A percentile compares a stretch with the other conserved stretches of the same genome.
Evolutionary conservation across 805 yeast genomes (phyloP).

Genomic region (Candida sonorensis): DNA sequence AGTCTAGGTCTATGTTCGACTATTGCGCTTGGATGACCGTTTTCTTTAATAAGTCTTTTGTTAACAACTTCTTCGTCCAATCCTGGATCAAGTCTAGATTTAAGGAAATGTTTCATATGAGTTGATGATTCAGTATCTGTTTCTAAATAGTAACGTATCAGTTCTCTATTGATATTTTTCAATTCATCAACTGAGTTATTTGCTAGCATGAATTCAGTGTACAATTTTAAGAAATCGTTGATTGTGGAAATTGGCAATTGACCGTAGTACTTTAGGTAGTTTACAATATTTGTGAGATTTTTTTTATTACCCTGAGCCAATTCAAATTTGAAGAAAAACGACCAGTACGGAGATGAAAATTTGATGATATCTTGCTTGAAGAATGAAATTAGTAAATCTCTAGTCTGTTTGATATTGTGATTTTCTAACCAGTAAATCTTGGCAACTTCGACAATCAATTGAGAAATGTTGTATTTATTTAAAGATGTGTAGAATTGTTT

Average conservation of each 20-base stretch:
- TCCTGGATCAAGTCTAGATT: constrained; percentile 23
- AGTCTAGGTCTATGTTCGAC: constrained; percentile 35
- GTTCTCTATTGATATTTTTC: constrained; percentile 14
- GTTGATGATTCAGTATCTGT: constrained; percentile 27
- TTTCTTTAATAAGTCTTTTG: constrained; percentile 23
- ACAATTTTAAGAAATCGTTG: constrained; percentile 35
- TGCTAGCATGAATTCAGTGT: constrained; percentile 30
- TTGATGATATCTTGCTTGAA: constrained; percentile 28
- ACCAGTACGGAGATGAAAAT: constrained; percentile 48
- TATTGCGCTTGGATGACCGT: constrained; percentile 31
- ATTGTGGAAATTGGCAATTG: constrained; percentile 41
- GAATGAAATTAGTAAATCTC: constrained; percentile 20
- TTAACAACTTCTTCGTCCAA: constrained; percentile 23
- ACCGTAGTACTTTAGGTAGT: constrained; percentile 37
- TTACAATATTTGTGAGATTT: constrained; percentile 39
- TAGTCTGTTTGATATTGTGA: constrained; percentile 14
- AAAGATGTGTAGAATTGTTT: constrained; percentile 9
- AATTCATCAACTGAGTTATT: constrained; percentile 19
- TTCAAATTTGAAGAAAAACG: constrained; percentile 48
- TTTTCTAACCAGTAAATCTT: constrained; percentile 19
- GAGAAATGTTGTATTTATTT: constrained; percentile 19
- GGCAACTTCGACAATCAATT: constrained; percentile 23
- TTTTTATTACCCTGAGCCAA: constrained; percentile 34
- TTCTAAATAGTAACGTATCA: constrained; percentile 21
- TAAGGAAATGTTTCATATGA: constrained; percentile 26